Conservation (phyloP, 2,329 filamentous ascomycete genomes). For the Phialophora expanda region DNA sequence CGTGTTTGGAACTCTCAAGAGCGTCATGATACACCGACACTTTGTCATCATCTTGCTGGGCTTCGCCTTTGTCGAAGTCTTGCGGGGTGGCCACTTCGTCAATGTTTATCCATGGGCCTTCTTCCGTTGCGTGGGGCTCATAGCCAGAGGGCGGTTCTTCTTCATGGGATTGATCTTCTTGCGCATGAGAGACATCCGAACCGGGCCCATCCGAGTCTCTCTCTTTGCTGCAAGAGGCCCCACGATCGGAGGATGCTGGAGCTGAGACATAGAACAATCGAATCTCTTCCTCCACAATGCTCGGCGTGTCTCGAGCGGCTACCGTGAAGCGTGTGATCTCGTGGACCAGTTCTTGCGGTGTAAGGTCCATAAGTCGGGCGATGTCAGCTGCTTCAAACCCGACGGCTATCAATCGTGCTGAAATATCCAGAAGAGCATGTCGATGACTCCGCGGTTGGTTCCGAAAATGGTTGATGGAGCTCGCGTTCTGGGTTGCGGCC, state of each 20-base stretch:
- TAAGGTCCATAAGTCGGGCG: background rate
- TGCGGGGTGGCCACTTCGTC: background rate
- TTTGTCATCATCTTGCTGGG: background rate
- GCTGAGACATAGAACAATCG: background rate
- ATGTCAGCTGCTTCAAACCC: background rate
- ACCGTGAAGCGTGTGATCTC: background rate
- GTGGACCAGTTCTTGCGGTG: background rate
- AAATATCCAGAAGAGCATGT: background rate
- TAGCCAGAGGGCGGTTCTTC: background rate
- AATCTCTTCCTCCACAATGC: conserved; percentile 2
- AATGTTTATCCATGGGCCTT: background rate
- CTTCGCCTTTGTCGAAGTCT: no score
- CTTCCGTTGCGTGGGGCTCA: background rate
- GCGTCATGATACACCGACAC: background rate
- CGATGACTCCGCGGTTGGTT: background rate
- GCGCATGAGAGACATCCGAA: background rate
- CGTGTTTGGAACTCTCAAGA: background rate
- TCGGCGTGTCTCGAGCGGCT: background rate
- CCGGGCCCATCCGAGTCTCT: background rate
- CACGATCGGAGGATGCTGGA: background rate
- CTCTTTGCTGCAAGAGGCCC: background rate
- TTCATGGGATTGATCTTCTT: background rate
- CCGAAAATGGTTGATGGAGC: background rate
- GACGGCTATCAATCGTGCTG: background rate
- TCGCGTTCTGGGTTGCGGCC: background rate